A percentile compares a stretch with the other conserved stretches of the same genome.
Evolutionary conservation across 2,329 filamentous ascomycete species (phyloP).

Genomic region (Curvularia verruculosa): DNA sequence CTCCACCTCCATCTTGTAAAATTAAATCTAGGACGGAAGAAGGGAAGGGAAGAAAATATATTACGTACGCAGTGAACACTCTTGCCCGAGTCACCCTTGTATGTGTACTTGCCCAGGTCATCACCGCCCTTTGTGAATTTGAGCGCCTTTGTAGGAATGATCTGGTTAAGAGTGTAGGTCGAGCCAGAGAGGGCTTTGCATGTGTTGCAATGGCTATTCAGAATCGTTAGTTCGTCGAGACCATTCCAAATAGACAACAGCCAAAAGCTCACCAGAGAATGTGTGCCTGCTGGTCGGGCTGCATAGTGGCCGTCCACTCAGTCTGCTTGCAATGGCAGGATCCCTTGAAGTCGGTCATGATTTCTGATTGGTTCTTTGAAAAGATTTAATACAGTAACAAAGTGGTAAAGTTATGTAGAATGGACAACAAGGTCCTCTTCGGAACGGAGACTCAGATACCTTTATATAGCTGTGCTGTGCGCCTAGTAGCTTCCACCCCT

Average conservation of each 20-base stretch:
- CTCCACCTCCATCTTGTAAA: background rate
- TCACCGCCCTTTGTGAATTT: conserved; percentile 61
- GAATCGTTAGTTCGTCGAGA: conserved; percentile 4
- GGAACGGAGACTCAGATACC: background rate
- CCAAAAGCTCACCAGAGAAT: conserved; percentile 52
- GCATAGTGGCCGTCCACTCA: conserved; percentile 59
- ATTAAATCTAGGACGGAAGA: background rate
- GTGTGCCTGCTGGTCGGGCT: conserved; percentile 52
- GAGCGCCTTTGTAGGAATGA: conserved; percentile 57
- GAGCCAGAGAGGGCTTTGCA: conserved; percentile 61
- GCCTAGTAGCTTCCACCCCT: too few relatives aligned
- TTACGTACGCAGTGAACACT: conserved; percentile 56
- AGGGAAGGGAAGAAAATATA: too few relatives aligned
- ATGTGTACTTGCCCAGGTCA: conserved; percentile 59
- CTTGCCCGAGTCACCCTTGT: conserved; percentile 63
- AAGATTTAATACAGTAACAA: background rate
- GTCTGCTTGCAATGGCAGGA: conserved; percentile 63
- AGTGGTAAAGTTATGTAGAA: background rate
- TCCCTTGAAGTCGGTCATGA: conserved; percentile 56
- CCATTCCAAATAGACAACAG: background rate
- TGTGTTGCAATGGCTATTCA: conserved; percentile 60
- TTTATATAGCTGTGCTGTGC: conserved; percentile 6
- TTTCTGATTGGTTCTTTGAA: conserved; percentile 19
- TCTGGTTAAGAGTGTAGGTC: conserved; percentile 61
- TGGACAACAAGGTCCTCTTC: conserved; percentile 21